Evolutionary conservation across 1,139 yeast genomes (phyloP).

Genomic region (Trichomonascaceae sp.): DNA sequence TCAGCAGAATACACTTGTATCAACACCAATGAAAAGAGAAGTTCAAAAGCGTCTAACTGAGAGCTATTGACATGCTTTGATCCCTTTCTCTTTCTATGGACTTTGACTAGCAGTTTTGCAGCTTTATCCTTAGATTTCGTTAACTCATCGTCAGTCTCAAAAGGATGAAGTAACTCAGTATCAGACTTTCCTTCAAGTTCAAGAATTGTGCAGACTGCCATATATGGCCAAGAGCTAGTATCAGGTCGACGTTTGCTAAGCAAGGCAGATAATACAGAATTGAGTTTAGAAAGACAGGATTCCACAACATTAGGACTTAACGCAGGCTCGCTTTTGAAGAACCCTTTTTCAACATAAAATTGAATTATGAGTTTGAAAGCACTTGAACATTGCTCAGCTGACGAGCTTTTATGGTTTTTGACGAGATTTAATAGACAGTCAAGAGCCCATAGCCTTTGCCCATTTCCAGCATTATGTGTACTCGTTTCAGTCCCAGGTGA

Average conservation of each 20-base stretch:
- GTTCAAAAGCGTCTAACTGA: constrained; percentile 53
- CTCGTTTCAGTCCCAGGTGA: neutral
- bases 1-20: constrained; percentile 73
- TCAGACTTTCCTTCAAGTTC: constrained; percentile 18
- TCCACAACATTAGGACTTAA: constrained; percentile 19
- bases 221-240: constrained; percentile 54
- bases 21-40: constrained; percentile 70
- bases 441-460: constrained; percentile 60
- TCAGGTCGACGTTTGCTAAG: constrained; percentile 42
- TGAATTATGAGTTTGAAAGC: constrained; percentile 46
- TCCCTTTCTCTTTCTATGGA: constrained; percentile 37
- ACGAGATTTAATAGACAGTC: constrained; percentile 60
- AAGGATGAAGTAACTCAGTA: constrained; percentile 23
- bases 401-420: constrained; percentile 16
- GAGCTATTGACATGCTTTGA: constrained; percentile 38
- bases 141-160: constrained; percentile 33
- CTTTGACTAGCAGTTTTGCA: constrained; percentile 42
- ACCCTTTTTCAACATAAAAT: constrained; percentile 50
- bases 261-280: constrained; percentile 46
- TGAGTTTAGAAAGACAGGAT: constrained; percentile 47
- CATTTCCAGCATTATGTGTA: constrained; percentile 18
- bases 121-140: constrained; percentile 46
- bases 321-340: constrained; percentile 37
- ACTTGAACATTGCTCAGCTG: constrained; percentile 26
- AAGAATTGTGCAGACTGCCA: constrained; percentile 18